Evolutionary conservation across 495 filamentous ascomycete genomes (phyloP), one percentile per base, ranked within the genome.

Genomic region (Extremus antarcticus): DNA sequence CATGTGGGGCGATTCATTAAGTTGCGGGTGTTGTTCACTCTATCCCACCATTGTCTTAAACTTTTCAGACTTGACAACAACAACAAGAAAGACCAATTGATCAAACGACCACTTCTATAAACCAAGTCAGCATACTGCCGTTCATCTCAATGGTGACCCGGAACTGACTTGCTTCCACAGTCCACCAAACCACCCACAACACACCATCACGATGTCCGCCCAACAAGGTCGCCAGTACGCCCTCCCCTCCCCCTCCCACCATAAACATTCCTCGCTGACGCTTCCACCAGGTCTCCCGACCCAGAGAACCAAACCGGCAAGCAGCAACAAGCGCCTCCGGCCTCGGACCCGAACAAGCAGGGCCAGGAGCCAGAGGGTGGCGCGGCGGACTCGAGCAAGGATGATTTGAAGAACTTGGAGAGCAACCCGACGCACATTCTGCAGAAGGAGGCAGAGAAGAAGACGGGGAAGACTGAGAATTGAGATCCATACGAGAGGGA

Each of bases 341-440:
- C 70, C 32, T 70, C 73, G 15, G 60, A 67, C 21, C 57, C 62
- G 25, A 69, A 68, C 43, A 82, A 87, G 58, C 75, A 84, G 59
- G 79, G 78, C 25, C 66, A 66, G 20, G 63, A 58, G 17, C 56
- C 60, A 7, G 53, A 55, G 16, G 64, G 76, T 46, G 68, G 68
- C n/a, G 63, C 76, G 63, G 68, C 78, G 55, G 66, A 78, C 40
- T 53, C 55, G 17, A 74, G 73, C 63, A 69, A 82, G 63, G 59
- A 68, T 11, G 25, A 60, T 50, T 52, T 63, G 60, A 45, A 46
- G 20, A 53, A 47, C 10, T 40, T 74, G 39, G 21, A 29, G 22
- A 61, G 70, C 59, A 94, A 95, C 75, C 90, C 89, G 1, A 76
- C 70, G 59, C 81, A 82, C 35, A 73, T 75, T 10, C 65, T 92